A percentile compares a stretch with the other conserved stretches of the same genome.
phyloP scores from a whole-genome alignment of 2,329 filamentous ascomycete genomes.

The Pyricularia grisea region DNA sequence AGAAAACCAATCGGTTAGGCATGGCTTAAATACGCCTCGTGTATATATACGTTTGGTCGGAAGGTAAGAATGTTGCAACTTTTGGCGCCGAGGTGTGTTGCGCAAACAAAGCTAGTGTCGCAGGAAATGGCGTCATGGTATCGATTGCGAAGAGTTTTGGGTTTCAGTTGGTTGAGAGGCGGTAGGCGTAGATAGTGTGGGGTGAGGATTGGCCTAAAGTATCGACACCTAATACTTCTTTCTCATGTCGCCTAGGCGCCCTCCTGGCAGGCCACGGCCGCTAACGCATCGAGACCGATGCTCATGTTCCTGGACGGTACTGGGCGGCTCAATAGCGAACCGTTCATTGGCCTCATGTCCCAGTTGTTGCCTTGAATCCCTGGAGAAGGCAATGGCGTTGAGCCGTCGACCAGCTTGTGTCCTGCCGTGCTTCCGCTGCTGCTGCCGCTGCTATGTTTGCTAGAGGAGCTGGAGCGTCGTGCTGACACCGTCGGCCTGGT shows the following conservation, averaged over 20 bases:
- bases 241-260: constrained; percentile 12
- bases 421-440: constrained; percentile 8
- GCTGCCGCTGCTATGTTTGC: constrained; percentile 14
- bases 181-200: neutral
- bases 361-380: constrained; percentile 27
- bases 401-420: constrained; percentile 14
- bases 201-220: neutral
- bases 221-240: neutral
- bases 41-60: neutral
- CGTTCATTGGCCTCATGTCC: constrained; percentile 36
- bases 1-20: neutral
- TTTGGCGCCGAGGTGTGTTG: neutral
- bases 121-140: neutral
- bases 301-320: constrained; percentile 30
- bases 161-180: neutral
- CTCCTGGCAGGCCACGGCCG: constrained; percentile 43
- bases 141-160: neutral
- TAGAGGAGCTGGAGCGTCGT: constrained; percentile 16
- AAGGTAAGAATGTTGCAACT: neutral
- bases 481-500: constrained; percentile 15
- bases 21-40: neutral
- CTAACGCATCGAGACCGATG: constrained; percentile 45
- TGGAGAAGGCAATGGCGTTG: constrained; percentile 21
- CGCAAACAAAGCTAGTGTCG: neutral
- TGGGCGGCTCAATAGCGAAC: constrained; percentile 36